Base-by-base conservation (phyloP, 257 asterid genomes). In the Gentiana dahurica region DNA sequence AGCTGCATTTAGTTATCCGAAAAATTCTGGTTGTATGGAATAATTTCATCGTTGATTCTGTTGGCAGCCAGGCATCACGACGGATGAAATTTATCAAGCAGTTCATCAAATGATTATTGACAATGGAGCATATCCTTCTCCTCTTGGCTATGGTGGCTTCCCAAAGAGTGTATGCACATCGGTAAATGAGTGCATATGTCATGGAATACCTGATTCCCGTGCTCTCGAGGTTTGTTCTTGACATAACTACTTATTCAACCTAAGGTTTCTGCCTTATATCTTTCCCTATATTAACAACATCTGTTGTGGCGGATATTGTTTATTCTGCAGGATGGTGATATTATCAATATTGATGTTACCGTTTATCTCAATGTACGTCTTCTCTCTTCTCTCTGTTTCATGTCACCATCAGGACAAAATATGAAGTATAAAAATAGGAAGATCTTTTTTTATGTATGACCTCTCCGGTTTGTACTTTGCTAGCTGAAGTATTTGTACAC, bases 161-260 rank as follows among this genome's bases (percentile, higher is more conserved):
- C 98, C 98, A 3, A 87, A 92, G 85, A 92, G 95, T 59, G 95
- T 92, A 45, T 92, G 98, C 82, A 92, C 98, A 69, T 92, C 98
- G 7, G 94, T 92, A 64, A 92, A 92, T 61, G 97, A 92, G 81
- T 92, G 98, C 79, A 88, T 88, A 79, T 87, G 97, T 80, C 98
- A 92, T 63, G 98, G 98, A 69, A 92, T 92, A 63, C 98, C 98
- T 32, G 98, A 92, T 80, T 92, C 98, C 62, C 93, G 94, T 59
- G 77, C 72, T 50, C 96, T 92, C 48, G 85, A 85, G 98, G 98
- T 87, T 74, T 75, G 73, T 8, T 49, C 34, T 46, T 13, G 45
- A 45, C 41, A 32, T 49, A 46, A 47, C 38, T 33, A 51, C 10
- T 32, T 61, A 49, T 41, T 36, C 2, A 44, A 68, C 48, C 56